Evolutionary conservation across 768 basidiomycete genomes (phyloP).

Genomic region (Tephrocybe rancida): DNA sequence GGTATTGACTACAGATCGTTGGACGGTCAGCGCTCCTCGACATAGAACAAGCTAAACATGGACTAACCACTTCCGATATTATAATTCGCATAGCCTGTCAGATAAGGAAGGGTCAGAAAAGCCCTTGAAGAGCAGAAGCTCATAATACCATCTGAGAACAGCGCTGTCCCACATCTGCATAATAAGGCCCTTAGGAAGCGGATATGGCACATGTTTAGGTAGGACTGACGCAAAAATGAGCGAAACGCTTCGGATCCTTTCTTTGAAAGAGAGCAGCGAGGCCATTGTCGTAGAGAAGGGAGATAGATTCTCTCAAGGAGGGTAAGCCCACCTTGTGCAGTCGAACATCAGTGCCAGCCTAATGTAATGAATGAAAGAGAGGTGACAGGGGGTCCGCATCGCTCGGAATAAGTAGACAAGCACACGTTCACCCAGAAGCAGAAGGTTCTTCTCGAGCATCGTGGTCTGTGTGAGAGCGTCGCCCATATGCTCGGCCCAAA

Average conservation of each 20-base stretch:
- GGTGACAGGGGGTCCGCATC: too few relatives aligned
- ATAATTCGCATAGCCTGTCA: constrained; percentile 11
- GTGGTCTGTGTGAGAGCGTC: too few relatives aligned
- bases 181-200: background rate
- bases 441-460: too few relatives aligned
- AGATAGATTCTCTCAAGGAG: background rate
- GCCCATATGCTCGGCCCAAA: too few relatives aligned
- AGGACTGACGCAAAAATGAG: constrained; percentile 11
- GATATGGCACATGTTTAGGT: background rate
- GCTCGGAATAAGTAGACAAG: background rate
- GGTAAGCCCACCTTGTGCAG: too few relatives aligned
- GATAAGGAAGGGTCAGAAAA: too few relatives aligned
- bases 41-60: background rate
- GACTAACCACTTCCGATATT: constrained; percentile 13
- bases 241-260: constrained; percentile 4
- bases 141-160: constrained; percentile 10
- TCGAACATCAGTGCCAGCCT: too few relatives aligned
- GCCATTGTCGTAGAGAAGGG: background rate
- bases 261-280: background rate
- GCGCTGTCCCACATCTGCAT: constrained; percentile 4
- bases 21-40: background rate
- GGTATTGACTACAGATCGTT: constrained; percentile 6
- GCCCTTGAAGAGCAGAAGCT: too few relatives aligned
- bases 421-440: too few relatives aligned
- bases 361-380: too few relatives aligned